Evolutionary conservation across 2,329 filamentous ascomycete species (phyloP), one percentile per base, ranked within the genome.

Genomic region (Ceratocystis diversiconidia): DNA sequence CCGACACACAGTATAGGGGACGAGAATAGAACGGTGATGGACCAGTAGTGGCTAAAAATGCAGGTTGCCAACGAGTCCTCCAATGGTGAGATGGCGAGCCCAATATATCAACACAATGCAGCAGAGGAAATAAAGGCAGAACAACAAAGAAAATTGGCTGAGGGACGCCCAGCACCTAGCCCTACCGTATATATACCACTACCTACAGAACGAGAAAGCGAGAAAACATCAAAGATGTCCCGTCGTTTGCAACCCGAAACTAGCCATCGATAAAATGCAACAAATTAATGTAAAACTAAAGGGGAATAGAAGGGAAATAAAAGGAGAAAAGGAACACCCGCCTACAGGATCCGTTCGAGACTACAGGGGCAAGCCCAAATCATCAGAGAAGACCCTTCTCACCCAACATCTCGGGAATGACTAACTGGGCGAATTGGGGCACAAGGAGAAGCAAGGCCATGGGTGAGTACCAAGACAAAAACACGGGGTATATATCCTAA

Each of bases 271-370:
- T 32, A 36, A 59, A 59, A 59, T 36, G 17, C 15, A 17, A 10
- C 25, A 25, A 59, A 59, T 59, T 32, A 59, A 59, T 8, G 25
- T 59, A 3, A 12, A 59, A 32, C 19, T 59, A 59, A 59, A 59
- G 55, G 55, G 55, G 55, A 59, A 59, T 59, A 59, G 12, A 59
- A 59, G 28, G 10, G 55, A 59, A 59, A 59, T 59, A 59, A 59
- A 59, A 59, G 55, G 55, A 59, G 28, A 36, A 30, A 36, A 59
- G 55, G 28, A 59, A n/a, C 52, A 59, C 15, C 17, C 28, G 12
- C 22, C 17, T 1, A 32, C 25, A 36, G 55, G 55, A 59, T 59
- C 15, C 32, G 28, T 59, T 36, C 10, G 55, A 59, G 28, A 25
- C 19, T 59, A 25, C 55, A 59, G 55, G 55, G 55, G 55, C 48